Percentiles rank a stretch among this genome's conserved stretches.
These are phyloP conservation scores for Populus tremula DNA, from an alignment of 345 rosid genomes.

Conservation along the genomic window DNA sequence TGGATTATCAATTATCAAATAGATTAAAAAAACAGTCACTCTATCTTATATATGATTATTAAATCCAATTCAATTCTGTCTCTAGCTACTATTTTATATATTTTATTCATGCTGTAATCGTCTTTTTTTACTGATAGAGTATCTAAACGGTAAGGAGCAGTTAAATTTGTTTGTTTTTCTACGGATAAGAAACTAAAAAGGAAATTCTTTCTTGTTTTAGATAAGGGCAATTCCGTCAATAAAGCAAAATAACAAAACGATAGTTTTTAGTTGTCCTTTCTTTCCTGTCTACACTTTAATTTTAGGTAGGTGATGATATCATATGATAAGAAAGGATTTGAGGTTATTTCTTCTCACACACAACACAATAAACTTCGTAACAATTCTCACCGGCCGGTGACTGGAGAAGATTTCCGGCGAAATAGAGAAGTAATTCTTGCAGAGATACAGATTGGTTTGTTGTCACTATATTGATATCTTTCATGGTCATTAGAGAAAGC, in stretches of 20 bases:
- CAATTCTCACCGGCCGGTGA: slow-evolving; percentile 12
- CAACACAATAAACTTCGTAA: not conserved
- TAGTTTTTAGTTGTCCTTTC: not conserved
- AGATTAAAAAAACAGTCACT: too few species aligned
- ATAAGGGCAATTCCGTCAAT: not conserved
- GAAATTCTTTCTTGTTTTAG: not conserved
- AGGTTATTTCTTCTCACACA: not conserved
- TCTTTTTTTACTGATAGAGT: too few species aligned
- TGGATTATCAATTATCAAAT: too few species aligned
- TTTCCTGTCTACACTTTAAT: not conserved
- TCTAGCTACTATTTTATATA: too few species aligned
- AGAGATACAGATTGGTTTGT: not conserved
- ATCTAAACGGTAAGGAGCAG: too few species aligned
- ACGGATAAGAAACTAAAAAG: not conserved
- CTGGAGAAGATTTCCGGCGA: slow-evolving; percentile 23
- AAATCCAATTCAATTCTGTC: too few species aligned
- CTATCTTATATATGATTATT: too few species aligned
- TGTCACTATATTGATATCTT: not conserved
- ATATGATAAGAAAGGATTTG: not conserved
- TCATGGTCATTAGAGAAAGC: not conserved
- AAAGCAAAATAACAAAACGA: not conserved
- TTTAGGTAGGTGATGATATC: not conserved
- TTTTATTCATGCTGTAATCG: too few species aligned
- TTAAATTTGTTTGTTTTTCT: not conserved
- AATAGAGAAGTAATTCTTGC: not conserved